Conservation (phyloP, 2,329 filamentous ascomycete species). For the Phialocephala subalpina region DNA sequence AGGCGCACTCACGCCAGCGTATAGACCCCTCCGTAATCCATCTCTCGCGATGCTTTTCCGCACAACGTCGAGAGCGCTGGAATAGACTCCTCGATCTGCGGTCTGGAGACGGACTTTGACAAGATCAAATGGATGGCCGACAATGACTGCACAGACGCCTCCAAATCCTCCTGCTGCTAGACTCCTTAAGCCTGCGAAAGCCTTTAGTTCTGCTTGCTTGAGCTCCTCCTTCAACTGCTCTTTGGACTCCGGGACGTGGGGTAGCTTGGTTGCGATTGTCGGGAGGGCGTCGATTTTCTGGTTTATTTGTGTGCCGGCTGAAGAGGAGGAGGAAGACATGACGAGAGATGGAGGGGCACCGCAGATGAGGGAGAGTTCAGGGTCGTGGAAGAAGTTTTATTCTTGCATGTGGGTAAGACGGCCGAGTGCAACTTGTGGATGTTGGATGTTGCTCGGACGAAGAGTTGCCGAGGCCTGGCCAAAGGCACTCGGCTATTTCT, state of each 20-base stretch:
- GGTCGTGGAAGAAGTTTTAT: conserved; percentile 7
- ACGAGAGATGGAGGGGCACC: conserved; percentile 16
- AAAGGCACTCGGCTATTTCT: conserved; percentile 6
- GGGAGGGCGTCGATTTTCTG: conserved; percentile 39
- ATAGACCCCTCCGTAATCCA: conserved; percentile 81
- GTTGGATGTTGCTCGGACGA: conserved; percentile 8
- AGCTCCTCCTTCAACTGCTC: conserved; percentile 44
- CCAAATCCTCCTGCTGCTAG: conserved; percentile 91
- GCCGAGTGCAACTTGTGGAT: background rate
- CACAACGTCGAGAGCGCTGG: conserved; percentile 89
- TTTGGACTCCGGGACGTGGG: conserved; percentile 44
- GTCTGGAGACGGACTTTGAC: conserved; percentile 98
- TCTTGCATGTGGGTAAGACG: background rate
- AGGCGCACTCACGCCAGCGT: conserved; percentile 96
- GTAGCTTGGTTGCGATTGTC: conserved; percentile 38
- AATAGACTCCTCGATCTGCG: conserved; percentile 92
- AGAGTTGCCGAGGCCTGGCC: conserved; percentile 9
- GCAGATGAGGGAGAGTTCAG: conserved; percentile 1
- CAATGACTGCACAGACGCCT: conserved; percentile 90
- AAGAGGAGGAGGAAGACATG: conserved; percentile 38
- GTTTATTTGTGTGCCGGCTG: conserved; percentile 38
- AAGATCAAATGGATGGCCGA: conserved; percentile 96
- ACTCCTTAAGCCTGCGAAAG: conserved; percentile 74
- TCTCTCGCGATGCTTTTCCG: conserved; percentile 87
- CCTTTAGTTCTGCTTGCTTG: conserved; percentile 40